Base-by-base conservation (phyloP, 441 rosid genomes). In the Croton laevigatus region DNA sequence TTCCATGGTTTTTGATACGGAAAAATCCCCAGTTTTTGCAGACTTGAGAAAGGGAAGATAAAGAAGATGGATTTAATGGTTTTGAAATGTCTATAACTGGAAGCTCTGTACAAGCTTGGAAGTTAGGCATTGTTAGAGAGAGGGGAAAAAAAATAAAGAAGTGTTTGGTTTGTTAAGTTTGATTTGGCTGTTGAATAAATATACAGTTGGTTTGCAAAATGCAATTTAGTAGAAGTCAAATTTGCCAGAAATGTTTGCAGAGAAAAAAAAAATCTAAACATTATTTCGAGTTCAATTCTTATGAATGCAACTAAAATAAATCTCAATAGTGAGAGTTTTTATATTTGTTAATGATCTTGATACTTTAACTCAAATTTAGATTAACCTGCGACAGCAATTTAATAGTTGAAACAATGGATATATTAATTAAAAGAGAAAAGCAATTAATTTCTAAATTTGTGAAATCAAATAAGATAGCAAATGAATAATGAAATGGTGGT, bases 1-100 rank as follows among this genome's bases (percentile, higher is more conserved):
- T 75, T 59, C 86, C 84, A 58, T 83, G 83, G 65, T 82, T 87
- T 71, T 73, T 73, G 22, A 83, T 77, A 63, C 73, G 69, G 67
- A 87, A 85, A 68, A 85, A 87, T 4, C 91, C 87, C 87, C 85
- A 80, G 69, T 67, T 70, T 68, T 71, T 75, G 71, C 83, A 84
- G 57, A 87, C 85, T 70, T 71, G 72, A 34, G 70, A 48, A 11
- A 87, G 78, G 34, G 83, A 65, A 1, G 68, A 57, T 10, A 80
- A 42, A 60, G 61, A 64, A 37, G 76, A 51, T 23, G 72, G 68
- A 36, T 65, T 38, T 14, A 76, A 14, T 51, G 84, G 84, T 73
- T 71, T 74, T 53, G 85, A 83, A 27, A 82, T 71, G 73, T 80
- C 86, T 9, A 82, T 49, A 34, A 79, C 73, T 54, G 87, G 82